These are phyloP conservation scores for Helenozyma baotianmanensis DNA, from an alignment of 805 yeast genomes.

Conservation along the genomic window DNA sequence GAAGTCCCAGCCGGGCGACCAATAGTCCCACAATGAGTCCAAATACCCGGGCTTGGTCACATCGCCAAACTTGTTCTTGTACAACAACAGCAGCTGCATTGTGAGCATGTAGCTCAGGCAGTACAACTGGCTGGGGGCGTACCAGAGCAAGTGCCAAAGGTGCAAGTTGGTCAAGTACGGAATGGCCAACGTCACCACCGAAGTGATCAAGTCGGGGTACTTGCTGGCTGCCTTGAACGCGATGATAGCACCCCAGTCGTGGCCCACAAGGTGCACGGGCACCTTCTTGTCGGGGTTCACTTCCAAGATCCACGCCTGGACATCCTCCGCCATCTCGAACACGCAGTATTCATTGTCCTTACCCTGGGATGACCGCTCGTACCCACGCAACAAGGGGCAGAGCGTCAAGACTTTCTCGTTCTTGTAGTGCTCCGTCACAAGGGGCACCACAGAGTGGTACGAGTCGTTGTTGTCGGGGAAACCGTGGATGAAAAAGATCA, in stretches of 20 bases:
- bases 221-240: slow-evolving; percentile 30
- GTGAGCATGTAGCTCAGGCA: slow-evolving; percentile 32
- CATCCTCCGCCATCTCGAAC: slow-evolving; percentile 30
- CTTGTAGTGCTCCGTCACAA: slow-evolving; percentile 15
- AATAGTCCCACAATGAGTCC: slow-evolving; percentile 29
- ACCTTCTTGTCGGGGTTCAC: slow-evolving; percentile 16
- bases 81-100: slow-evolving; percentile 29
- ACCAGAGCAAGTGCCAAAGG: slow-evolving; percentile 24
- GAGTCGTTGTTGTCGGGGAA: slow-evolving; percentile 36
- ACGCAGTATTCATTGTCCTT: slow-evolving; percentile 21
- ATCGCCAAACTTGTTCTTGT: slow-evolving; percentile 12
- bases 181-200: slow-evolving; percentile 35
- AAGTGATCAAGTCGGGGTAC: slow-evolving; percentile 31
- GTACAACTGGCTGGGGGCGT: slow-evolving; percentile 33
- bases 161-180: slow-evolving; percentile 30
- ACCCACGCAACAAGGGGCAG: slow-evolving; percentile 36
- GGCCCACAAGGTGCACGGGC: slow-evolving; percentile 38
- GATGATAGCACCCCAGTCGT: slow-evolving; percentile 43
- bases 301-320: slow-evolving; percentile 27
- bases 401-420: slow-evolving; percentile 19
- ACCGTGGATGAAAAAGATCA: slow-evolving; percentile 30
- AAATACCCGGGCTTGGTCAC: slow-evolving; percentile 23
- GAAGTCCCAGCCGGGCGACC: slow-evolving; percentile 40
- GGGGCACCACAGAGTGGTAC: slow-evolving; percentile 21
- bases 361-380: slow-evolving; percentile 30